phyloP scores from a whole-genome alignment of 2,329 filamentous ascomycete species.

The Trichoderma citrinoviride region DNA sequence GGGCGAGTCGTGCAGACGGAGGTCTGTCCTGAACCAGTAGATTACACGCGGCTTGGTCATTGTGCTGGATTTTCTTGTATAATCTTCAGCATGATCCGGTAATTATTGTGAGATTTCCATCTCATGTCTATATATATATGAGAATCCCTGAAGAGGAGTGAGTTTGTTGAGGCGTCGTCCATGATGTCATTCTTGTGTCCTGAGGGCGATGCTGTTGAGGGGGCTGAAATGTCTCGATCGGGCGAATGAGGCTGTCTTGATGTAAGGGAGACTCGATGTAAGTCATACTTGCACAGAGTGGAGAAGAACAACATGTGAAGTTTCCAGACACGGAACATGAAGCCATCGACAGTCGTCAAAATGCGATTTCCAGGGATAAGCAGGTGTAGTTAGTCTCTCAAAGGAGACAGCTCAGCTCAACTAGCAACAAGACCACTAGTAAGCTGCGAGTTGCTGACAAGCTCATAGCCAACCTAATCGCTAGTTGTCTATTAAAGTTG shows the following conservation, averaged over 20 bases:
- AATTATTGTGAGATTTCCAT: too few relatives aligned
- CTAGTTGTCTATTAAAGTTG: background rate
- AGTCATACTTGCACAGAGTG: too few relatives aligned
- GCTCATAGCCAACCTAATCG: background rate
- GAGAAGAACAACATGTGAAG: too few relatives aligned
- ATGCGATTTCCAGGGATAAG: too few relatives aligned
- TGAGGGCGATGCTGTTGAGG: background rate
- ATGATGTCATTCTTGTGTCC: conserved; percentile 18
- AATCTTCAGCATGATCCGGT: too few relatives aligned
- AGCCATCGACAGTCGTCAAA: too few relatives aligned
- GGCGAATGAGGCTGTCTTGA: background rate
- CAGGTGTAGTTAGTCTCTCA: too few relatives aligned
- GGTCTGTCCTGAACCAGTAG: conserved; percentile 77
- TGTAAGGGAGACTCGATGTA: background rate
- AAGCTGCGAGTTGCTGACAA: background rate
- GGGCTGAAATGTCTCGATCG: conserved; percentile 9
- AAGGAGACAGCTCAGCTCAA: too few relatives aligned
- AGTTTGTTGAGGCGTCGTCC: conserved; percentile 9
- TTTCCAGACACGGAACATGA: too few relatives aligned
- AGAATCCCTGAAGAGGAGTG: background rate
- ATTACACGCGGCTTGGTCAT: conserved; percentile 51
- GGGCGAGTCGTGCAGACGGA: conserved; percentile 74
- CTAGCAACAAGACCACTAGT: too few relatives aligned
- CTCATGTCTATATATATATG: background rate
- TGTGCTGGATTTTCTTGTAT: background rate